A percentile compares a stretch with the other conserved stretches of the same genome.
phyloP scores from a whole-genome alignment of 345 rosid species.

The Lepidium didymum region DNA sequence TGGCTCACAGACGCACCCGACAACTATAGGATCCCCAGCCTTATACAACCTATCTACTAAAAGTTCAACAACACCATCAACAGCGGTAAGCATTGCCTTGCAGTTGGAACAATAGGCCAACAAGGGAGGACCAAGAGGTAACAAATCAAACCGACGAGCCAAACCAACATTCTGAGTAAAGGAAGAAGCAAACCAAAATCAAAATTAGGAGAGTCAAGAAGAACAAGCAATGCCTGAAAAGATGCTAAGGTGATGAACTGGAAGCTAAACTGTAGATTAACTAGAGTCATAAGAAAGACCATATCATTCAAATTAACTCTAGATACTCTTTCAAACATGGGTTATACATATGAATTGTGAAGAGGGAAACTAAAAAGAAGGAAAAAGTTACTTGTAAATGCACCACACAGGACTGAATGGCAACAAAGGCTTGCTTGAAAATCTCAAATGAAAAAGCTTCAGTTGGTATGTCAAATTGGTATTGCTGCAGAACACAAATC shows the following conservation, averaged over 20 bases:
- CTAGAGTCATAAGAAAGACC: not conserved
- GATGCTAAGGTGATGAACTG: not conserved
- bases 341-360: not conserved
- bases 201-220: constrained; percentile 8
- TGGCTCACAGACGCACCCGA: constrained; percentile 48
- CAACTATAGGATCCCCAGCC: constrained; percentile 87
- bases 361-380: constrained; percentile 7
- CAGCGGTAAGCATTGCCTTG: constrained; percentile 87
- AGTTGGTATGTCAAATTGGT: constrained; percentile 92
- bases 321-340: not conserved
- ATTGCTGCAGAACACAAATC: constrained; percentile 62
- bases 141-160: constrained; percentile 95
- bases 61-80: constrained; percentile 76
- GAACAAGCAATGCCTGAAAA: not conserved
- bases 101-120: constrained; percentile 87
- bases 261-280: not conserved
- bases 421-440: constrained; percentile 94
- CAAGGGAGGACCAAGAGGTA: constrained; percentile 98
- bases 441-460: constrained; percentile 92
- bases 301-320: not conserved
- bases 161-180: constrained; percentile 81
- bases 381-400: constrained; percentile 68
- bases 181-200: constrained; percentile 12
- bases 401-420: constrained; percentile 95
- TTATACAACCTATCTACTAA: constrained; percentile 82